Conservation (phyloP, 768 basidiomycete genomes). For the Kwoniella sp. region DNA sequence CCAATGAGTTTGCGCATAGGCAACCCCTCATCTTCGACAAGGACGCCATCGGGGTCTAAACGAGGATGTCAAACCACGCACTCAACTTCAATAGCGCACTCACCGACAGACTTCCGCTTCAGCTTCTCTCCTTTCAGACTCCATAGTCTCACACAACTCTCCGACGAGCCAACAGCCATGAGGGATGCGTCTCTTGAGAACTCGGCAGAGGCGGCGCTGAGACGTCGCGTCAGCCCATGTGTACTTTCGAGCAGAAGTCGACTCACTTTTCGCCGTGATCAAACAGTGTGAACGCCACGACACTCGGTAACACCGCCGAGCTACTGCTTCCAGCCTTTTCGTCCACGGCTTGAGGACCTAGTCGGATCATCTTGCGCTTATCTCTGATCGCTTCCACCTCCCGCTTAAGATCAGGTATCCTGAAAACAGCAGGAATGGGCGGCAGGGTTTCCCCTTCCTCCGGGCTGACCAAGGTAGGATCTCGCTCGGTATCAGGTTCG, state of each 20-base stretch:
- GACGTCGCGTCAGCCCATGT: neutral
- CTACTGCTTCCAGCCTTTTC: slow-evolving; percentile 17
- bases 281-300: slow-evolving; percentile 91
- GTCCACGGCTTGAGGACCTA: slow-evolving; percentile 60
- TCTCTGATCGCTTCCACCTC: slow-evolving; percentile 88
- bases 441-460: slow-evolving; percentile 54
- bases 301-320: slow-evolving; percentile 59
- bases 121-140: slow-evolving; percentile 87
- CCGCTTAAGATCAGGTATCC: slow-evolving; percentile 77
- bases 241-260: neutral
- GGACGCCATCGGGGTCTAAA: slow-evolving; percentile 53
- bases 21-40: slow-evolving; percentile 73
- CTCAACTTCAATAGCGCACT: neutral
- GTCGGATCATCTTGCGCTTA: slow-evolving; percentile 80
- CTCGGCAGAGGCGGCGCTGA: slow-evolving; percentile 73
- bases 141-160: slow-evolving; percentile 94
- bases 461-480: slow-evolving; percentile 28
- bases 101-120: slow-evolving; percentile 45
- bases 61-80: no score
- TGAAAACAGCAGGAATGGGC: slow-evolving; percentile 69
- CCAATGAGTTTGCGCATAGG: slow-evolving; percentile 93
- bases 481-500: slow-evolving; percentile 23
- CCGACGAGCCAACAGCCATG: slow-evolving; percentile 90
- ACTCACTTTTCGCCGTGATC: slow-evolving; percentile 90
- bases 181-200: slow-evolving; percentile 88